Evolutionary conservation across 1,284 basidiomycete genomes (phyloP).

Genomic region (Tilletia horrida): DNA sequence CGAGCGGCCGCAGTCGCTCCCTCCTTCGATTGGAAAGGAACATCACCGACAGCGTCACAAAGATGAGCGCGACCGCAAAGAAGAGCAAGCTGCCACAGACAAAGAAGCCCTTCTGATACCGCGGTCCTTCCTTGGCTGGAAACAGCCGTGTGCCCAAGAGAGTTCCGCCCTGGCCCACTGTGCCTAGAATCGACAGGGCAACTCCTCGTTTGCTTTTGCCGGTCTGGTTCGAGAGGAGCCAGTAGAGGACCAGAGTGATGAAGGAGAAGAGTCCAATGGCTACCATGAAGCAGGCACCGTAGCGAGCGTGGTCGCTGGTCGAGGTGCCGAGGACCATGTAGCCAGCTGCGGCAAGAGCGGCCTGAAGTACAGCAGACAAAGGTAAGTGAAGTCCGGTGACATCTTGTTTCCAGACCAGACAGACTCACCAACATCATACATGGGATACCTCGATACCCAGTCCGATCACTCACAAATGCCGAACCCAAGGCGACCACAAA

Average conservation of each 20-base stretch:
- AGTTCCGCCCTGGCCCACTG: constrained; percentile 44
- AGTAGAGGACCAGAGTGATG: constrained; percentile 46
- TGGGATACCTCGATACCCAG: constrained; percentile 29
- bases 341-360: constrained; percentile 35
- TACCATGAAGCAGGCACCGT: constrained; percentile 40
- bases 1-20: background rate
- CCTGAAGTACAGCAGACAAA: constrained; percentile 17
- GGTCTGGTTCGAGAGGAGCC: constrained; percentile 37
- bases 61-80: constrained; percentile 18
- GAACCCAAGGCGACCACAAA: constrained; percentile 37
- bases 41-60: background rate
- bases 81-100: constrained; percentile 34
- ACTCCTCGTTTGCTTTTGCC: constrained; percentile 43
- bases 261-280: constrained; percentile 43
- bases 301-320: constrained; percentile 31
- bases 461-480: constrained; percentile 32
- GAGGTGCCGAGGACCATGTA: constrained; percentile 46
- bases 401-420: background rate
- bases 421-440: background rate
- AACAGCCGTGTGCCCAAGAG: constrained; percentile 43
- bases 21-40: background rate
- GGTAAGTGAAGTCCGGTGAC: background rate
- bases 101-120: constrained; percentile 40
- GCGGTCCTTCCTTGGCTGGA: constrained; percentile 33
- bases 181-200: constrained; percentile 40